Percentiles rank a stretch among this genome's conserved stretches.
Conservation (phyloP, 2,329 filamentous ascomycete species). For the Colletotrichum melonis region DNA sequence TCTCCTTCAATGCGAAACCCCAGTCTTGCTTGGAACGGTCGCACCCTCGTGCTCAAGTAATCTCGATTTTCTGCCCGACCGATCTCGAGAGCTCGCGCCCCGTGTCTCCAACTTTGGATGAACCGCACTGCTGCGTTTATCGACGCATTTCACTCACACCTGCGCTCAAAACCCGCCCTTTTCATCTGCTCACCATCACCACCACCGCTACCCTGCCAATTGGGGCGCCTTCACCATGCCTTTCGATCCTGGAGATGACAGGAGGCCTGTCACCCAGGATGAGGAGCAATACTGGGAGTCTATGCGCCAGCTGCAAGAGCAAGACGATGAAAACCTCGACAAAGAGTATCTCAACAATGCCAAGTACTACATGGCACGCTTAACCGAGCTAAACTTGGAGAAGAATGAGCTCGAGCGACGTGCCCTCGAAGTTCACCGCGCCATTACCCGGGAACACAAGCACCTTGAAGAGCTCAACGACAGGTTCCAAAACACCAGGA, state of each 20-base stretch:
- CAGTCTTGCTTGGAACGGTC: not conserved
- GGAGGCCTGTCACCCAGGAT: constrained; percentile 8
- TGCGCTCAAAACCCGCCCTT: not conserved
- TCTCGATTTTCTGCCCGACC: not conserved
- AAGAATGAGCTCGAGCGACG: constrained; percentile 29
- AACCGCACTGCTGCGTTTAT: not conserved
- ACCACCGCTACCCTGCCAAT: not conserved
- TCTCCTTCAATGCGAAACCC: constrained; percentile 26
- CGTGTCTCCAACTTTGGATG: constrained; percentile 6
- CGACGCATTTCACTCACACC: not conserved
- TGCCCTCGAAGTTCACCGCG: constrained; percentile 13
- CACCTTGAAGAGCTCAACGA: constrained; percentile 14
- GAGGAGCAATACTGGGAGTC: constrained; percentile 31
- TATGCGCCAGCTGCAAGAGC: constrained; percentile 1
- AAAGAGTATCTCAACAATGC: constrained; percentile 8
- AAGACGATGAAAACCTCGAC: constrained; percentile 15
- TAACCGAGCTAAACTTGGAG: constrained; percentile 10
- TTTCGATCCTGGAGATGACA: constrained; percentile 18
- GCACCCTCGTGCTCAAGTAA: constrained; percentile 1
- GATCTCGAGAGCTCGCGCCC: not conserved
- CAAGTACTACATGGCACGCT: not conserved
- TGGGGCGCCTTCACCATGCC: constrained; percentile 17
- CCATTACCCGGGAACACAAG: constrained; percentile 17
- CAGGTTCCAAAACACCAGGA: not conserved
- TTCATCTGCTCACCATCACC: not conserved